These are phyloP conservation scores for Sanguinoderma infundibulare DNA, from an alignment of 1,284 basidiomycete genomes.

Conservation along the genomic window DNA sequence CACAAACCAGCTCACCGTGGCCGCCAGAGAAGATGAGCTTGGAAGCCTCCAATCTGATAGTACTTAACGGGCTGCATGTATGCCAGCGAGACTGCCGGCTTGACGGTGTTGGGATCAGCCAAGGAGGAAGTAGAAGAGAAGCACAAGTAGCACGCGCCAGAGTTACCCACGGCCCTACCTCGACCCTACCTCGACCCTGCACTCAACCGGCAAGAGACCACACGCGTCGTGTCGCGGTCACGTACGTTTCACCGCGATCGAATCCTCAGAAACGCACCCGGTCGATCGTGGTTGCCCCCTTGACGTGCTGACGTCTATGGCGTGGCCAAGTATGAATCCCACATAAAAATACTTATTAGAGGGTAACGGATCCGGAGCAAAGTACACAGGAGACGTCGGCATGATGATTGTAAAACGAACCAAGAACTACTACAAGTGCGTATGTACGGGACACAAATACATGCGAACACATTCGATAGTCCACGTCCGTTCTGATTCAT, in stretches of 20 bases:
- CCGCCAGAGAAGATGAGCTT: slow-evolving; percentile 30
- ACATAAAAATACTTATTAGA: too few relatives aligned
- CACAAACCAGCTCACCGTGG: slow-evolving; percentile 20
- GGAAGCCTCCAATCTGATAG: slow-evolving; percentile 39
- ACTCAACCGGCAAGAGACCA: too few relatives aligned
- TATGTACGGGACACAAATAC: slow-evolving; percentile 45
- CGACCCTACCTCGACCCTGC: background rate
- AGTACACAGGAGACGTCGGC: slow-evolving; percentile 6
- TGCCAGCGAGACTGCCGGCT: background rate
- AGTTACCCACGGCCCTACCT: background rate
- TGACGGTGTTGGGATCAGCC: too few relatives aligned
- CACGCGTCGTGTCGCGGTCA: background rate
- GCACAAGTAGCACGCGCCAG: background rate
- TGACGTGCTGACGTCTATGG: too few relatives aligned
- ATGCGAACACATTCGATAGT: slow-evolving; percentile 64
- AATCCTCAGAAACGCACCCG: too few relatives aligned
- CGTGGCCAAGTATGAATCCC: too few relatives aligned
- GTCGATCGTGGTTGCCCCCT: too few relatives aligned
- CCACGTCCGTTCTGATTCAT: slow-evolving; percentile 63
- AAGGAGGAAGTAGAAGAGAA: background rate
- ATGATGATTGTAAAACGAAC: slow-evolving; percentile 22
- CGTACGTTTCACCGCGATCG: background rate
- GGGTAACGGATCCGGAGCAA: too few relatives aligned
- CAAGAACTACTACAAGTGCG: slow-evolving; percentile 37
- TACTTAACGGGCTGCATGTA: slow-evolving; percentile 25